Base-by-base conservation (phyloP, 139 green algal genomes). In the Ulvella scutata region DNA sequence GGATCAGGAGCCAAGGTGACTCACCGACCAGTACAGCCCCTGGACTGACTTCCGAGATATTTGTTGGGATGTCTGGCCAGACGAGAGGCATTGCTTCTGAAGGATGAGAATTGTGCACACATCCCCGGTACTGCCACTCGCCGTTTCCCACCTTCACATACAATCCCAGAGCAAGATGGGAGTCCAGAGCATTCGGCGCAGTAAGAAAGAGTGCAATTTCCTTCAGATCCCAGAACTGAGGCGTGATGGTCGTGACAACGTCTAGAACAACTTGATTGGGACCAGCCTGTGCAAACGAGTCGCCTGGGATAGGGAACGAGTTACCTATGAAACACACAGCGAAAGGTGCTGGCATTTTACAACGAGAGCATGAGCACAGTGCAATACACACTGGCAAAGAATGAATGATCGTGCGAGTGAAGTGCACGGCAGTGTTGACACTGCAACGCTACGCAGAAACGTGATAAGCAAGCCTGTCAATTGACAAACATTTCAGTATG, bases 1-100 rank as follows among this genome's bases (percentile, higher is more conserved):
- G 62, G 61, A 26, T 26, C 23, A 44, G 75, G 34, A 51, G 28
- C n/a, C 39, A 38, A 10, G 4, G n/a, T 35, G 31, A 38, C 33
- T 21, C 36, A 44, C 26, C 44, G 23, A 43, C 31, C 38, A 38
- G 9, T 9, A 43, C 77, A n/a, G 34, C 74, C 0, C 67, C 43
- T 26, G 43, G 43, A 62, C 21, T 61, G 43, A 33, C 67, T 35
- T 77, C 38, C 61, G 38, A 33, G 34, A 35, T n/a, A 34, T 17
- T 62, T 61, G 60, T 37, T 28, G 44, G 21, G n/a, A 73, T 72
- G 38, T 37, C 29, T 31, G 72, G 4, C 67, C 83, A 81, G 76
- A 86, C 82, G 9, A 89, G 74, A 2, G 85, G 85, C 77, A 89
- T 84, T 3, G 87, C 85, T 33, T 87, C 85, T 2, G 67, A 82